A percentile compares a stretch with the other conserved stretches of the same genome.
These are phyloP conservation scores for Euphorbia pulcherrima DNA, from an alignment of 345 rosid genomes.

Conservation along the genomic window DNA sequence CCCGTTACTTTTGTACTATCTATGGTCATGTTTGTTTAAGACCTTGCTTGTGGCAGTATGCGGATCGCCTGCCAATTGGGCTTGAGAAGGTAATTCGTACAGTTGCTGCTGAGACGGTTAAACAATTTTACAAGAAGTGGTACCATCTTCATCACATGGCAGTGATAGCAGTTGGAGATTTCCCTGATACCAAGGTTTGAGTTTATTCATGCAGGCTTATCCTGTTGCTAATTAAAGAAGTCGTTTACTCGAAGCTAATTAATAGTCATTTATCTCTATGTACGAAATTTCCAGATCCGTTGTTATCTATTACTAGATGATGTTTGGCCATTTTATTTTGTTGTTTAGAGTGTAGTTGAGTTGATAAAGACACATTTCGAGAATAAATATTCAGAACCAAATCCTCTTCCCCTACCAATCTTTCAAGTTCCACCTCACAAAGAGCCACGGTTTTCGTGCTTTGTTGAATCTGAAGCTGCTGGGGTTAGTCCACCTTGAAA, in stretches of 20 bases:
- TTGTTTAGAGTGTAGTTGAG: slow-evolving; percentile 67
- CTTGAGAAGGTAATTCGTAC: slow-evolving; percentile 80
- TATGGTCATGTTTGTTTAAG: slow-evolving; percentile 1
- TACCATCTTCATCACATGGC: slow-evolving; percentile 82
- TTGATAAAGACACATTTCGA: slow-evolving; percentile 72
- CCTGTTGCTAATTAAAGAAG: neutral
- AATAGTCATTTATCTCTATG: slow-evolving; percentile 9
- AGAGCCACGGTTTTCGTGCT: slow-evolving; percentile 74
- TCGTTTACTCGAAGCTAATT: slow-evolving; percentile 12
- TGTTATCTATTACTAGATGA: slow-evolving; percentile 14
- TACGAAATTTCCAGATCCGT: neutral
- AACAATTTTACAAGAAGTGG: slow-evolving; percentile 78
- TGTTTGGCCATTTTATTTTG: slow-evolving; percentile 13
- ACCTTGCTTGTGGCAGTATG: slow-evolving; percentile 56
- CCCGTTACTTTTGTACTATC: neutral
- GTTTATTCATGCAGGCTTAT: slow-evolving; percentile 17
- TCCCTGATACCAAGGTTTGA: slow-evolving; percentile 72
- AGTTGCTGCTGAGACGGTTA: slow-evolving; percentile 68
- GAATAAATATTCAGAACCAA: slow-evolving; percentile 42
- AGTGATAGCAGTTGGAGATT: slow-evolving; percentile 91
- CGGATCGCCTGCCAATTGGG: slow-evolving; percentile 88
- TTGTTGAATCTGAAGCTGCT: slow-evolving; percentile 84
- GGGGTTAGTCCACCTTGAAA: slow-evolving; percentile 55
- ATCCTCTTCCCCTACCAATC: slow-evolving; percentile 46
- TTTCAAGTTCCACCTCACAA: slow-evolving; percentile 73